phyloP scores from a whole-genome alignment of 768 basidiomycete species.

The Lactarius evosmus region DNA sequence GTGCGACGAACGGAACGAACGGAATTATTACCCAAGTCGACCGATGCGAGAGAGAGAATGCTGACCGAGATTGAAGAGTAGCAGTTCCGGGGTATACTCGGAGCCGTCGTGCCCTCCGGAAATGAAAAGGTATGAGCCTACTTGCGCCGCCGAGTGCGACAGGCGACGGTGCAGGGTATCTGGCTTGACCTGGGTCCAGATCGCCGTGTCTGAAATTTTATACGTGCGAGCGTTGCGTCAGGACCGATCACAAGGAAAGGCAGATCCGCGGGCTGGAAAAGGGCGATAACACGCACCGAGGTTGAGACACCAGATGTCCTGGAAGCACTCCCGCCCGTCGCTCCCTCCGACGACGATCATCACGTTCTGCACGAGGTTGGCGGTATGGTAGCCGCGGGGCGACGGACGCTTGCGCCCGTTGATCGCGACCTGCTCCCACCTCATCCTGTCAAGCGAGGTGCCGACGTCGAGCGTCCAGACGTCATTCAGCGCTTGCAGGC shows the following conservation, averaged over 20 bases:
- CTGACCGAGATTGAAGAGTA: conserved; percentile 87
- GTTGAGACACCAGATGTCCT: conserved; percentile 83
- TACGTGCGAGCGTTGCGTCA: background rate
- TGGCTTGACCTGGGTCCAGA: conserved; percentile 44
- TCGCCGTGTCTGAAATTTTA: conserved; percentile 34
- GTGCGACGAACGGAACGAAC: background rate
- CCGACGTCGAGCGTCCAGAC: conserved; percentile 81
- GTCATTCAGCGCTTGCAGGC: conserved; percentile 84
- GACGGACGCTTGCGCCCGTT: conserved; percentile 50
- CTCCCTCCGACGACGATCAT: conserved; percentile 92
- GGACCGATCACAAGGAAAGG: background rate
- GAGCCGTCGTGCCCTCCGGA: conserved; percentile 84
- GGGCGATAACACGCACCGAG: conserved; percentile 54
- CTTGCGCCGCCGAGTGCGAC: conserved; percentile 83
- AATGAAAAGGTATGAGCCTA: conserved; percentile 89
- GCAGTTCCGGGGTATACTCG: conserved; percentile 68
- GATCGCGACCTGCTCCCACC: conserved; percentile 60
- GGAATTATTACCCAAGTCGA: background rate
- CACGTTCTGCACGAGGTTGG: conserved; percentile 78
- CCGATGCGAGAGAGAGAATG: background rate
- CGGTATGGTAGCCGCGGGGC: conserved; percentile 85
- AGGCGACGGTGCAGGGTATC: conserved; percentile 55
- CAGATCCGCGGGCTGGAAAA: background rate
- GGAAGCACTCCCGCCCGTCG: conserved; percentile 85
- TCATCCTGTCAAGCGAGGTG: conserved; percentile 40